A percentile compares a stretch with the other conserved stretches of the same genome.
These are phyloP conservation scores for Chernovozyma aurita DNA, from an alignment of 1,139 yeast species.

Conservation along the genomic window DNA sequence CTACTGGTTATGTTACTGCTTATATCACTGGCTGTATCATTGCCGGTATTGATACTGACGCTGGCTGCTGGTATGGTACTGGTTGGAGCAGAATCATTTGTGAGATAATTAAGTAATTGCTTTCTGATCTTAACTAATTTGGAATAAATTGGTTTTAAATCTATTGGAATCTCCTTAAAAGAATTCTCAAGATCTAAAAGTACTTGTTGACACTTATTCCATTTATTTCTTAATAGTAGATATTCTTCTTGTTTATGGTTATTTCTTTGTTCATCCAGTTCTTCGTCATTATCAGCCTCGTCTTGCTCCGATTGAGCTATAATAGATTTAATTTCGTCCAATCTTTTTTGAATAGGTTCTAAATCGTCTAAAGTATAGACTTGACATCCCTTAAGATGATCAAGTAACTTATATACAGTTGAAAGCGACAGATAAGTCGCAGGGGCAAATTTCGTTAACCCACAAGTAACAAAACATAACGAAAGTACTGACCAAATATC, in stretches of 20 bases:
- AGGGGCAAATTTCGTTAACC: slow-evolving; percentile 83
- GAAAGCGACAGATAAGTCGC: slow-evolving; percentile 88
- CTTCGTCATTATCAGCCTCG: slow-evolving; percentile 16
- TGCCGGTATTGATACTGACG: too few species aligned
- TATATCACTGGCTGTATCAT: too few species aligned
- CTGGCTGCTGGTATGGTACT: background rate
- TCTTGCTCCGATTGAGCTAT: slow-evolving; percentile 42
- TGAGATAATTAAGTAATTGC: slow-evolving; percentile 29
- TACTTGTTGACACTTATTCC: slow-evolving; percentile 52
- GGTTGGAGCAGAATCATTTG: slow-evolving; percentile 13
- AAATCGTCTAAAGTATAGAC: slow-evolving; percentile 83
- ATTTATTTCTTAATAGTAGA: slow-evolving; percentile 52
- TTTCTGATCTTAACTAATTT: slow-evolving; percentile 38
- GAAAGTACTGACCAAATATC: slow-evolving; percentile 86
- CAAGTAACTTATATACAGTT: slow-evolving; percentile 76
- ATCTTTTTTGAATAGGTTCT: slow-evolving; percentile 65
- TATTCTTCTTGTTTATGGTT: slow-evolving; percentile 51
- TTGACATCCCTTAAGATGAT: slow-evolving; percentile 74
- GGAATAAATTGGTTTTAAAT: slow-evolving; percentile 48
- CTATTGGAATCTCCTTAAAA: slow-evolving; percentile 53
- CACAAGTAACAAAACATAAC: slow-evolving; percentile 84
- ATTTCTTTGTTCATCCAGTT: slow-evolving; percentile 10
- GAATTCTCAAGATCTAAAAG: slow-evolving; percentile 49
- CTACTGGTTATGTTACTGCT: too few species aligned
- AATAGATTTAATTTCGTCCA: slow-evolving; percentile 62